A percentile compares a stretch with the other conserved stretches of the same genome.
phyloP scores from a whole-genome alignment of 306 rosid genomes.

The Sicyos baderoa region DNA sequence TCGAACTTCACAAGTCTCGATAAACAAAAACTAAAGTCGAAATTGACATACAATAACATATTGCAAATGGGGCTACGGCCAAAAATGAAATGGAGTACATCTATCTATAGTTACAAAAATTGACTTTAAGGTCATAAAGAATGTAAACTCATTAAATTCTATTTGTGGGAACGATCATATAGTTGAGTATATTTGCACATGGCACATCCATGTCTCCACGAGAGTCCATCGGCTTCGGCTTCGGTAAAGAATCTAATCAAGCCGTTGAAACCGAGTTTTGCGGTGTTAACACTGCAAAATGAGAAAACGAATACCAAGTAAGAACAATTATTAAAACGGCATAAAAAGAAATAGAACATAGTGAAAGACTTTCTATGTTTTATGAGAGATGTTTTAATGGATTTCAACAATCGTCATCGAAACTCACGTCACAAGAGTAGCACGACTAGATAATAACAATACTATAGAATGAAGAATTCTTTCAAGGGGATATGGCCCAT shows the following conservation, averaged over 20 bases:
- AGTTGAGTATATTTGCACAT: constrained; percentile 7
- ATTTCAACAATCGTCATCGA: background rate
- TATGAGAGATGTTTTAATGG: background rate
- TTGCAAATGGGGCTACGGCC: constrained; percentile 9
- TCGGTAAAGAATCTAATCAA: background rate
- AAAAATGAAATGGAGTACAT: constrained; percentile 8
- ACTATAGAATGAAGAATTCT: too few relatives aligned
- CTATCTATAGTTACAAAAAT: constrained; percentile 20
- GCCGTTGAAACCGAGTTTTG: constrained; percentile 11
- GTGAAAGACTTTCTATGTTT: background rate
- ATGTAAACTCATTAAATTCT: constrained; percentile 9
- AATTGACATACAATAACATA: constrained; percentile 1
- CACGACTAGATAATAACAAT: too few relatives aligned
- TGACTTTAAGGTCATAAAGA: constrained; percentile 10
- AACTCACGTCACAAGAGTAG: background rate
- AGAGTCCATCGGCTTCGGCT: background rate
- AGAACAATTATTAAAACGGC: background rate
- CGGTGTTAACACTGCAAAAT: constrained; percentile 22
- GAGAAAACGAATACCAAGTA: constrained; percentile 2
- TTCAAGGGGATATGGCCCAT: background rate
- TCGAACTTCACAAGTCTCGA: background rate
- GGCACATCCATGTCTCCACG: background rate
- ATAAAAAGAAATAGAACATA: background rate
- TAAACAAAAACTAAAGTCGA: background rate
- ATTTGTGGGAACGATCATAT: background rate